Percentiles rank a stretch among this genome's conserved stretches.
Conservation (phyloP, 1,284 basidiomycete species). For the Coniferiporia weirii region DNA sequence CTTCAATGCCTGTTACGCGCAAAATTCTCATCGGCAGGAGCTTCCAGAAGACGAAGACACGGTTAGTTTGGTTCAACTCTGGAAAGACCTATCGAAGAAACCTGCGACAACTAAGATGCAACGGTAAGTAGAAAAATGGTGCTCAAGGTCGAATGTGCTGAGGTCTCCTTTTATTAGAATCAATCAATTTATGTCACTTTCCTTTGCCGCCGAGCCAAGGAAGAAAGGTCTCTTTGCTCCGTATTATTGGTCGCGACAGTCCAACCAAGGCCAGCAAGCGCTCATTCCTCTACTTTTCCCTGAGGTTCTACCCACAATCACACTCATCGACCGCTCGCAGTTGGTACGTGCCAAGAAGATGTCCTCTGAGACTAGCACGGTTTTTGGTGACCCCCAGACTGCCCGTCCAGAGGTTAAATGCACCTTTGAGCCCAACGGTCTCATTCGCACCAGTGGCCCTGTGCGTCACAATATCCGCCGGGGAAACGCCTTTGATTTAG, state of each 20-base stretch:
- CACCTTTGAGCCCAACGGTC: constrained; percentile 18
- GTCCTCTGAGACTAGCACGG: constrained; percentile 12
- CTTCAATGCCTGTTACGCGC: constrained; percentile 27
- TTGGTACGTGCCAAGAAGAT: constrained; percentile 41
- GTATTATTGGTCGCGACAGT: constrained; percentile 59
- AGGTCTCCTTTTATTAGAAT: constrained; percentile 40
- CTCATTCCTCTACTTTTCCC: constrained; percentile 69
- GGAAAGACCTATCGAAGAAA: constrained; percentile 14
- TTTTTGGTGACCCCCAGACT: constrained; percentile 42
- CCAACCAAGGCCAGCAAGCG: constrained; percentile 36
- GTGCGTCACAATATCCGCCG: constrained; percentile 14
- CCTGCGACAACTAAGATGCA: constrained; percentile 49
- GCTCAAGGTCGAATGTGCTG: constrained; percentile 9
- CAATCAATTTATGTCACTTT: constrained; percentile 74
- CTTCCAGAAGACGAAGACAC: constrained; percentile 41
- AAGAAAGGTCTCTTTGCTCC: constrained; percentile 68
- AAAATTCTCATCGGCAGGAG: constrained; percentile 38
- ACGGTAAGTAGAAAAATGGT: constrained; percentile 38
- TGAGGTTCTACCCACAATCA: constrained; percentile 61
- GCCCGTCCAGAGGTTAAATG: constrained; percentile 37
- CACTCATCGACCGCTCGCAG: constrained; percentile 59
- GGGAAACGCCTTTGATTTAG: constrained; percentile 38
- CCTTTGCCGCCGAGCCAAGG: constrained; percentile 66
- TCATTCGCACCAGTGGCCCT: constrained; percentile 14
- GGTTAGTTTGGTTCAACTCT: constrained; percentile 30